These are phyloP conservation scores for Colletotrichum sp. DNA, from an alignment of 2,329 filamentous ascomycete genomes.

Conservation along the genomic window DNA sequence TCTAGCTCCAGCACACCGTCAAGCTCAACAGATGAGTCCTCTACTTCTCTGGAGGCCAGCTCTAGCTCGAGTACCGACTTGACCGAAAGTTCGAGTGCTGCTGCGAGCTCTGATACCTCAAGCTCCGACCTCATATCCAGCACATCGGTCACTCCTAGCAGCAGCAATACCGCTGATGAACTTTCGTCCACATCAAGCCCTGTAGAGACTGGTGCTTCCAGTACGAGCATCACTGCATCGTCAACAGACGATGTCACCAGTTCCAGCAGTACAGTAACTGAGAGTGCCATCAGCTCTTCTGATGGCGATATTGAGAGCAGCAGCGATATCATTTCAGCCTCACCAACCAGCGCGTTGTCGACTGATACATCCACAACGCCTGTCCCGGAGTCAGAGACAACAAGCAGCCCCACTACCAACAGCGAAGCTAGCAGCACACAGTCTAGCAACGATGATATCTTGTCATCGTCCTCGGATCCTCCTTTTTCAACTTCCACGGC, in stretches of 20 bases:
- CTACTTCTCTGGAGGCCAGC: background rate
- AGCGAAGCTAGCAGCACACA: background rate
- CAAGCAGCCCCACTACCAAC: background rate
- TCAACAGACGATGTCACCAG: background rate
- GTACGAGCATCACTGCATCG: background rate
- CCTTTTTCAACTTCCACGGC: background rate
- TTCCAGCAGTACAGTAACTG: background rate
- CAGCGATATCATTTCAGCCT: background rate
- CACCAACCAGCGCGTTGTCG: background rate
- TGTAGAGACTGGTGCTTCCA: background rate
- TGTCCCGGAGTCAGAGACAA: background rate
- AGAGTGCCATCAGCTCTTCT: background rate
- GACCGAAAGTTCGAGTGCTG: background rate
- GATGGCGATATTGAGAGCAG: background rate
- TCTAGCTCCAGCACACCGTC: background rate
- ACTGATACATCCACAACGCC: background rate
- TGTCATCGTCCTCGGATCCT: background rate
- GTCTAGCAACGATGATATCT: background rate
- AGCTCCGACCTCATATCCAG: background rate
- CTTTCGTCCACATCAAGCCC: background rate
- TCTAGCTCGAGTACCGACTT: background rate
- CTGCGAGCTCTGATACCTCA: background rate
- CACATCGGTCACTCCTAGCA: background rate
- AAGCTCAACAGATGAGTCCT: background rate
- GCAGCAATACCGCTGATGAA: background rate